Evolutionary conservation across 495 filamentous ascomycete genomes (phyloP).

Genomic region (Neurospora pannonica): DNA sequence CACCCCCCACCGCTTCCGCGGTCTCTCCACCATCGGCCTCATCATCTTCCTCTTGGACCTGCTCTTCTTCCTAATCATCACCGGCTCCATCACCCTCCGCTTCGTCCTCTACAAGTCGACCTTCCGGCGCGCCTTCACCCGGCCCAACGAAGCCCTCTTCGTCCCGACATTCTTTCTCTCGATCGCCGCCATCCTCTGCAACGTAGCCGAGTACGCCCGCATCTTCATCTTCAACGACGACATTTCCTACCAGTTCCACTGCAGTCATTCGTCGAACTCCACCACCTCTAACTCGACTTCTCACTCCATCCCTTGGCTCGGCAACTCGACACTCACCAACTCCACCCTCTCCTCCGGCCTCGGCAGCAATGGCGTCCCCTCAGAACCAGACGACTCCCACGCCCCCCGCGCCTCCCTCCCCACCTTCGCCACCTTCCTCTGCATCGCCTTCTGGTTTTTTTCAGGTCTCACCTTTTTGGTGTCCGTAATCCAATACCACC

Average conservation of each 20-base stretch:
- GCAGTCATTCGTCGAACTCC: background rate
- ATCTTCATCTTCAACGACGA: slow-evolving; percentile 36
- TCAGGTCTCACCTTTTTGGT: slow-evolving; percentile 30
- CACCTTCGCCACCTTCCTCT: slow-evolving; percentile 33
- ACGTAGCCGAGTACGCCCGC: slow-evolving; percentile 47
- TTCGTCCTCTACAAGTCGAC: slow-evolving; percentile 45
- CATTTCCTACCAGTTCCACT: background rate
- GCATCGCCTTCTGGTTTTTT: slow-evolving; percentile 46
- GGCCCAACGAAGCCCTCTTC: slow-evolving; percentile 57
- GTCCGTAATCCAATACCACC: slow-evolving; percentile 40
- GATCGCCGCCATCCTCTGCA: slow-evolving; percentile 51
- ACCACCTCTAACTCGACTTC: background rate
- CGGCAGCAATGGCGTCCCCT: background rate
- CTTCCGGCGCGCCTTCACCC: slow-evolving; percentile 45
- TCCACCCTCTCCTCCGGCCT: background rate
- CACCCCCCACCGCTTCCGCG: slow-evolving; percentile 49
- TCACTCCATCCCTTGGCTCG: background rate
- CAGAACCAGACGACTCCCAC: background rate
- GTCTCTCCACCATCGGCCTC: slow-evolving; percentile 49
- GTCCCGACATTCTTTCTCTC: slow-evolving; percentile 59
- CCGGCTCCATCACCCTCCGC: slow-evolving; percentile 42
- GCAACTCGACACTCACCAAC: background rate
- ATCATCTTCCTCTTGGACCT: slow-evolving; percentile 55
- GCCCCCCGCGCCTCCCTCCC: slow-evolving; percentile 16
- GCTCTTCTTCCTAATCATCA: slow-evolving; percentile 45